Evolutionary conservation across 2,329 filamentous ascomycete genomes (phyloP).

Genomic region (Coccinonectria pachysandricola): DNA sequence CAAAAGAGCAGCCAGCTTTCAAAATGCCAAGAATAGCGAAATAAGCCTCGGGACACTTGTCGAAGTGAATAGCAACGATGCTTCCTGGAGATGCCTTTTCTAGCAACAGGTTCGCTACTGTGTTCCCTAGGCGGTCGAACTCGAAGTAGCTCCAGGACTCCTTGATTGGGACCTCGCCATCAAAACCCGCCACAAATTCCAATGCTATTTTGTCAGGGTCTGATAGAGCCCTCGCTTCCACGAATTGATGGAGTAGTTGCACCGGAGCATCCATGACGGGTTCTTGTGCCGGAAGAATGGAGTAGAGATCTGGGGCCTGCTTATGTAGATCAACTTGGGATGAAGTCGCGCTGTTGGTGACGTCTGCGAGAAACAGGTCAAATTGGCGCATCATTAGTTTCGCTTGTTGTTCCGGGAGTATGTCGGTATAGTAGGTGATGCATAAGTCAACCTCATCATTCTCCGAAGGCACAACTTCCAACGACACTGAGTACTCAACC

Average conservation of each 20-base stretch:
- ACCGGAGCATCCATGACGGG: slow-evolving; percentile 46
- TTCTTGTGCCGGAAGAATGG: slow-evolving; percentile 53
- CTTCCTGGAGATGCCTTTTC: slow-evolving; percentile 40
- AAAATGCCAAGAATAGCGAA: slow-evolving; percentile 73
- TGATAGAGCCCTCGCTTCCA: slow-evolving; percentile 50
- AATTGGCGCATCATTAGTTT: slow-evolving; percentile 59
- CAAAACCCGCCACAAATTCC: slow-evolving; percentile 58
- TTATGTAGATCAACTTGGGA: slow-evolving; percentile 28
- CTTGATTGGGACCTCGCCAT: slow-evolving; percentile 33
- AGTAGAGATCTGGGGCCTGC: slow-evolving; percentile 37
- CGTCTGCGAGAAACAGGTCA: slow-evolving; percentile 51
- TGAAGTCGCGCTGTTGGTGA: slow-evolving; percentile 39
- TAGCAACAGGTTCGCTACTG: slow-evolving; percentile 56
- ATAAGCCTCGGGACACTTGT: slow-evolving; percentile 77
- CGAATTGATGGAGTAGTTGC: slow-evolving; percentile 63
- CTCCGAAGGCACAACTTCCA: slow-evolving; percentile 58
- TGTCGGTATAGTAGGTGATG: slow-evolving; percentile 53
- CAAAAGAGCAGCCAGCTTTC: slow-evolving; percentile 71
- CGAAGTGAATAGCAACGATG: slow-evolving; percentile 68
- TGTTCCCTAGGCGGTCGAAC: slow-evolving; percentile 61
- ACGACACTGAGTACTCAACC: slow-evolving; percentile 69
- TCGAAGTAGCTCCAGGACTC: slow-evolving; percentile 64
- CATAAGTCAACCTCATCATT: slow-evolving; percentile 45
- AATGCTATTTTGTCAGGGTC: slow-evolving; percentile 56
- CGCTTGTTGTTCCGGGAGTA: slow-evolving; percentile 62